These are phyloP conservation scores for Epichloe uncinata DNA, from an alignment of 2,329 filamentous ascomycete species.

Conservation along the genomic window DNA sequence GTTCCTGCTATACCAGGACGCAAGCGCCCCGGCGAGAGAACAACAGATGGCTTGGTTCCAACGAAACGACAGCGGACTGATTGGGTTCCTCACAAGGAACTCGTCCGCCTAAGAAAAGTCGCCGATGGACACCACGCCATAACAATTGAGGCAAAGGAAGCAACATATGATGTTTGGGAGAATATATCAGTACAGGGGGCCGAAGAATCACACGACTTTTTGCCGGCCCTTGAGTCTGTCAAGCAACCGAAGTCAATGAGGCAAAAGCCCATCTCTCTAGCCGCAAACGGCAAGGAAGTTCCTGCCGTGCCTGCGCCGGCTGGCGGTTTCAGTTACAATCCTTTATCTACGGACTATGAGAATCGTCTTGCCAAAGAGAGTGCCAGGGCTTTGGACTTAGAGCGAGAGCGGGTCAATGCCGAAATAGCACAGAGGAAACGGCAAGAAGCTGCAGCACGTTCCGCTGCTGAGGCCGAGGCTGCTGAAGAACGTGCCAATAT, in stretches of 20 bases:
- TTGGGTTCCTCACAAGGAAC: constrained; percentile 76
- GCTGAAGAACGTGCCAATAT: constrained; percentile 52
- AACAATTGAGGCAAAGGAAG: constrained; percentile 43
- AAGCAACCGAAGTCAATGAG: constrained; percentile 65
- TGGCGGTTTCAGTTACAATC: constrained; percentile 86
- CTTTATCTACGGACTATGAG: constrained; percentile 75
- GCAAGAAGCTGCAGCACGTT: constrained; percentile 53
- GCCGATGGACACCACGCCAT: constrained; percentile 58
- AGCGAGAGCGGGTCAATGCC: constrained; percentile 57
- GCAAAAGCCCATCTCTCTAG: constrained; percentile 64
- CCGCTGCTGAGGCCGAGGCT: constrained; percentile 62
- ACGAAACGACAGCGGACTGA: constrained; percentile 64
- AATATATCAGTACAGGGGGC: constrained; percentile 28
- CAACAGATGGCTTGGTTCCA: constrained; percentile 59
- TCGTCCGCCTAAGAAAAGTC: constrained; percentile 62
- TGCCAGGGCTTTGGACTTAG: constrained; percentile 63
- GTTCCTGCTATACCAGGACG: constrained; percentile 65
- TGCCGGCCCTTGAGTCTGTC: constrained; percentile 51
- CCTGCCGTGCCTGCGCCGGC: constrained; percentile 68
- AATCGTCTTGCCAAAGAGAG: constrained; percentile 61
- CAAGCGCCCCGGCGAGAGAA: constrained; percentile 60
- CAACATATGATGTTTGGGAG: constrained; percentile 70
- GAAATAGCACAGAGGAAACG: constrained; percentile 54
- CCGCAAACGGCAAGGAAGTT: constrained; percentile 67
- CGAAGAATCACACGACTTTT: constrained; percentile 39